Evolutionary conservation across 441 rosid species (phyloP).

Genomic region (Gossypium laxum): DNA sequence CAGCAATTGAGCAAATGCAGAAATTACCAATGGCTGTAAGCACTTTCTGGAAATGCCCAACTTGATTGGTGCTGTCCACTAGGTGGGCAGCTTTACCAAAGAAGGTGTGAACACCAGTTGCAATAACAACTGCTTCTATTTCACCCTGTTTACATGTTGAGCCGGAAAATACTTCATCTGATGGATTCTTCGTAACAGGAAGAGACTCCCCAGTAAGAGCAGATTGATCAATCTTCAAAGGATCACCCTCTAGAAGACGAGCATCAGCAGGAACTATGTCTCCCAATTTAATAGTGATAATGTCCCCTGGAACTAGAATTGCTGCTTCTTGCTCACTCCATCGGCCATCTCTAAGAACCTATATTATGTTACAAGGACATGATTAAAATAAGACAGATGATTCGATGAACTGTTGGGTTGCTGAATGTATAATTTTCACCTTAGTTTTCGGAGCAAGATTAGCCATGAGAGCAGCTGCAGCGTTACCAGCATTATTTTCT

Average conservation of each 20-base stretch:
- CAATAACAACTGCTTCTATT: constrained; percentile 76
- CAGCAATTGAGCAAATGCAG: constrained; percentile 79
- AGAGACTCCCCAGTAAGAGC: constrained; percentile 90
- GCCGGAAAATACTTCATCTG: constrained; percentile 81
- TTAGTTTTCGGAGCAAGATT: constrained; percentile 78
- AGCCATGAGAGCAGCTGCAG: constrained; percentile 93
- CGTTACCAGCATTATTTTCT: constrained; percentile 88
- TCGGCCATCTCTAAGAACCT: constrained; percentile 72
- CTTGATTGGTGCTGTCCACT: constrained; percentile 77
- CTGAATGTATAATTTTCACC: constrained; percentile 26
- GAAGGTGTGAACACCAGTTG: constrained; percentile 88
- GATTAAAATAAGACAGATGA: neutral
- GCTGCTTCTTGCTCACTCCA: constrained; percentile 88
- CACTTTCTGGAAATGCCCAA: constrained; percentile 82
- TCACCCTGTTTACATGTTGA: constrained; percentile 91
- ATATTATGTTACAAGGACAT: constrained; percentile 8
- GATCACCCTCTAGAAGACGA: constrained; percentile 88
- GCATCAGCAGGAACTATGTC: constrained; percentile 86
- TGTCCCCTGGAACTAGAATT: constrained; percentile 86
- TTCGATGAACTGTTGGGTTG: neutral
- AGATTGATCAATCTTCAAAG: constrained; percentile 80
- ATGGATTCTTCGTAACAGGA: constrained; percentile 66
- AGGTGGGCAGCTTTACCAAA: constrained; percentile 93
- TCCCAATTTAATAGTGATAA: constrained; percentile 70
- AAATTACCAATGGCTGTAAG: constrained; percentile 85